Evolutionary conservation across 1,139 yeast genomes (phyloP).

Genomic region (Yamadazyma mexicana): DNA sequence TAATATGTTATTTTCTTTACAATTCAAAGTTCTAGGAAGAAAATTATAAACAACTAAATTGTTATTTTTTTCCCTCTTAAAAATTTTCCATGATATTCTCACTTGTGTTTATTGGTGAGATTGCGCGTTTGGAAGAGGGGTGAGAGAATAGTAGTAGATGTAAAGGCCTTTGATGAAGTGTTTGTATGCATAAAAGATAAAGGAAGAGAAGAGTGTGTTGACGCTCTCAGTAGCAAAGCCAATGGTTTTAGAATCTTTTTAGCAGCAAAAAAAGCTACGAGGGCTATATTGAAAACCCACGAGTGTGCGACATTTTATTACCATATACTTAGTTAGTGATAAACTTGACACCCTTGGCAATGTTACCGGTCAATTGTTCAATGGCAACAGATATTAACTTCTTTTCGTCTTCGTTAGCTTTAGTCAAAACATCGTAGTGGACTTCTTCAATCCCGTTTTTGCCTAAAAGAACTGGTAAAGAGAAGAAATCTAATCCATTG

Average conservation of each 20-base stretch:
- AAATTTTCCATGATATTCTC: slow-evolving; percentile 4
- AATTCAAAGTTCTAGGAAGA: slow-evolving; percentile 1
- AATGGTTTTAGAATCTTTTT: too few relatives aligned
- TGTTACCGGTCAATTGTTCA: slow-evolving; percentile 77
- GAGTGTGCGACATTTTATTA: not conserved
- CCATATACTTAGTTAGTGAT: slow-evolving; percentile 8
- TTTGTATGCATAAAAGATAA: too few relatives aligned
- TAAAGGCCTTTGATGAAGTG: too few relatives aligned
- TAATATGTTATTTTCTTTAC: too few relatives aligned
- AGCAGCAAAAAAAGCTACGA: too few relatives aligned
- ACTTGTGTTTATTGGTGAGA: not conserved
- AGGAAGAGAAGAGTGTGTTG: too few relatives aligned
- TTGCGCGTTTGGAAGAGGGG: not conserved
- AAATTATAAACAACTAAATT: not conserved
- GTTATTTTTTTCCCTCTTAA: not conserved
- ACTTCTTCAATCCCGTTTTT: slow-evolving; percentile 82
- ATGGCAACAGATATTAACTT: slow-evolving; percentile 77
- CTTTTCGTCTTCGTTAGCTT: slow-evolving; percentile 60
- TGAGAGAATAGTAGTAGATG: too few relatives aligned
- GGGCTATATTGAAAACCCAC: too few relatives aligned
- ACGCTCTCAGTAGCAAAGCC: too few relatives aligned
- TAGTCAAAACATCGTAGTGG: slow-evolving; percentile 50
- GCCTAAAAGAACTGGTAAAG: slow-evolving; percentile 88
- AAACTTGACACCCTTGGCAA: slow-evolving; percentile 56
- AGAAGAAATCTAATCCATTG: slow-evolving; percentile 89